Percentiles rank a stretch among this genome's conserved stretches.
These are phyloP conservation scores for Penicillium dipodomyicola DNA, from an alignment of 495 filamentous ascomycete species.

Conservation along the genomic window DNA sequence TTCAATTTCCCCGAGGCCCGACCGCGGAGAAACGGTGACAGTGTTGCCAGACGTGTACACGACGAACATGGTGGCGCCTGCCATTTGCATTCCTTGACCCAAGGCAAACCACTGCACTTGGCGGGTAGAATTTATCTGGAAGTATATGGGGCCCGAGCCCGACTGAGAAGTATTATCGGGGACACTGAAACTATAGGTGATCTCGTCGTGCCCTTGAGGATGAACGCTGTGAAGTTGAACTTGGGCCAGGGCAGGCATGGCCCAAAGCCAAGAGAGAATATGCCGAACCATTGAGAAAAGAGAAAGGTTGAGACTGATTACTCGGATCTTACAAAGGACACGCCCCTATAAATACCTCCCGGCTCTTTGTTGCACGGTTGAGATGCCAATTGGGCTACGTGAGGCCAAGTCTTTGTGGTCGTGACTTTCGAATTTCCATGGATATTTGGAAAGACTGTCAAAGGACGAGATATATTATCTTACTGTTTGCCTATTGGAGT, in stretches of 20 bases:
- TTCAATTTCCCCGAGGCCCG: slow-evolving; percentile 49
- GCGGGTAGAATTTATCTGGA: slow-evolving; percentile 62
- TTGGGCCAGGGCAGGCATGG: slow-evolving; percentile 21
- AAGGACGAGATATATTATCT: not conserved
- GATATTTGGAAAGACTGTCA: not conserved
- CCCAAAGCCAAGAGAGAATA: slow-evolving; percentile 8
- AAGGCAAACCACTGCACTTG: slow-evolving; percentile 62
- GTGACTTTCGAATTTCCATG: not conserved
- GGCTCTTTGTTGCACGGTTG: slow-evolving; percentile 6
- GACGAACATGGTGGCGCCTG: slow-evolving; percentile 64
- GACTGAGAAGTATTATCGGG: slow-evolving; percentile 30
- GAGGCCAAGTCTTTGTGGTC: not conserved
- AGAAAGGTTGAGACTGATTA: not conserved
- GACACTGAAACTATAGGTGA: slow-evolving; percentile 38
- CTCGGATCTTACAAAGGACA: not conserved
- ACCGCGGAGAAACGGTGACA: slow-evolving; percentile 67
- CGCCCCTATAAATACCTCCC: slow-evolving; percentile 3
- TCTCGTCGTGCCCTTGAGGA: slow-evolving; percentile 21
- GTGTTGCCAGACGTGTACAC: slow-evolving; percentile 59
- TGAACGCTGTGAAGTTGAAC: slow-evolving; percentile 29
- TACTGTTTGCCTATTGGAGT: slow-evolving; percentile 3
- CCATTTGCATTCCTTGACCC: slow-evolving; percentile 62
- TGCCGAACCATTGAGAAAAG: not conserved
- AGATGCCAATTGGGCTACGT: not conserved
- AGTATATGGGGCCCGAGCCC: slow-evolving; percentile 49